Evolutionary conservation across 176 grass and related monocot genomes (phyloP), one percentile per base, ranked within the genome.

Genomic region (Carex kokanica): DNA sequence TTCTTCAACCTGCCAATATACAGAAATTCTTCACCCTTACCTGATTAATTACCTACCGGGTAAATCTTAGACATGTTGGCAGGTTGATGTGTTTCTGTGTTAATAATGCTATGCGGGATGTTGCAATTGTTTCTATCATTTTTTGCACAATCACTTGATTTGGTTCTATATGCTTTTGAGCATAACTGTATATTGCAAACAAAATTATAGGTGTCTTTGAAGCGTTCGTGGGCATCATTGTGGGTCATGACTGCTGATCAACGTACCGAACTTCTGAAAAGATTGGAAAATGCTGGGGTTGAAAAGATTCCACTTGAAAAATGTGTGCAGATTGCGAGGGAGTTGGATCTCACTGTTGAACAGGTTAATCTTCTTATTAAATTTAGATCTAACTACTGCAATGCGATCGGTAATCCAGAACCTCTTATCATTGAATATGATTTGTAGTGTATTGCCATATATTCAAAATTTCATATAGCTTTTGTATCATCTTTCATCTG

Each of bases 241-340:
- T 91, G 91, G 88, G 87, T 98, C 59, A 95, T 98, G 95, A 95
- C 81, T 90, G 83, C 83, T 77, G 95, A 95, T 65, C 95, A 98
- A 78, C 82, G 93, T 24, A 64, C 87, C 58, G 92, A 93, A 78
- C 70, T 98, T 60, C 83, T 93, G 65, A 84, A 91, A 31, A 88
- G 67, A 80, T 54, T 98, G 81, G 66, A 74, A 79, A 87, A 81
- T 84, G 69, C 88, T 61, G 87, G 82, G 47, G 61, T 88, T 59
- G 92, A 90, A 51, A 95, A 93, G 89, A 88, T 98, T 85, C 78
- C 89, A 59, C 91, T 95, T 65, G 88, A 91, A 84, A 89, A 93
- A 78, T 98, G 92, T 88, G 84, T 91, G 86, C 85, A 78, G 87
- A 94, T 98, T 84, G 91, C 95, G 58, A 91, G 89, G 66, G 92